Conservation (phyloP, 2,329 filamentous ascomycete species). For the Diplodia intermedia region DNA sequence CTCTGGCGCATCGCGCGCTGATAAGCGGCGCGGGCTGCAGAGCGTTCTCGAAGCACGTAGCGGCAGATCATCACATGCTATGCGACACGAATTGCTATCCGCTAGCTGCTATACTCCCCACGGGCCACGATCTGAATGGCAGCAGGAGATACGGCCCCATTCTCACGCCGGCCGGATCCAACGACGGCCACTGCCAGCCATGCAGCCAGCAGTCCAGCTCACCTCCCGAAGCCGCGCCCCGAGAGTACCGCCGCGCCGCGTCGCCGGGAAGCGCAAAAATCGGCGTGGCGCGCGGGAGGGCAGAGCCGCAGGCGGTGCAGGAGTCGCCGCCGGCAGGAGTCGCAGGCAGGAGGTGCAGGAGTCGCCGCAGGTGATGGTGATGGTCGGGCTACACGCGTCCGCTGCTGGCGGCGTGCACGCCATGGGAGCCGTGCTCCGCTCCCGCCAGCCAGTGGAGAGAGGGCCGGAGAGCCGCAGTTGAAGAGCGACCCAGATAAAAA, state of each 20-base stretch:
- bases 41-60: conserved; percentile 31
- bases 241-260: conserved; percentile 11
- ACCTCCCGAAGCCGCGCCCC: conserved; percentile 5
- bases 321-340: no score
- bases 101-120: background rate
- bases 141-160: conserved; percentile 30
- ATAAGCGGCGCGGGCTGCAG: conserved; percentile 30
- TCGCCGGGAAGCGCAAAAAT: conserved; percentile 2
- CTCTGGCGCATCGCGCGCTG: conserved; percentile 1
- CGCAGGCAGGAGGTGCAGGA: background rate
- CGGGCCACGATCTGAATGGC: conserved; percentile 26
- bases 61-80: conserved; percentile 29
- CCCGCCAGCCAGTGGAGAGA: conserved; percentile 10
- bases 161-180: conserved; percentile 18
- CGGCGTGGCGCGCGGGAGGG: background rate
- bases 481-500: background rate
- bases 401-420: background rate
- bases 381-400: conserved; percentile 28
- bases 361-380: conserved; percentile 15
- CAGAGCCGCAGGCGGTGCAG: conserved; percentile 4
- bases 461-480: background rate
- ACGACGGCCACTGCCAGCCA: conserved; percentile 8
- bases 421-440: conserved; percentile 21
- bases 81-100: conserved; percentile 23
- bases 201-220: background rate